Base-by-base conservation (phyloP, 108 stramenopile species). In the Nannochloropsis oceanica region DNA sequence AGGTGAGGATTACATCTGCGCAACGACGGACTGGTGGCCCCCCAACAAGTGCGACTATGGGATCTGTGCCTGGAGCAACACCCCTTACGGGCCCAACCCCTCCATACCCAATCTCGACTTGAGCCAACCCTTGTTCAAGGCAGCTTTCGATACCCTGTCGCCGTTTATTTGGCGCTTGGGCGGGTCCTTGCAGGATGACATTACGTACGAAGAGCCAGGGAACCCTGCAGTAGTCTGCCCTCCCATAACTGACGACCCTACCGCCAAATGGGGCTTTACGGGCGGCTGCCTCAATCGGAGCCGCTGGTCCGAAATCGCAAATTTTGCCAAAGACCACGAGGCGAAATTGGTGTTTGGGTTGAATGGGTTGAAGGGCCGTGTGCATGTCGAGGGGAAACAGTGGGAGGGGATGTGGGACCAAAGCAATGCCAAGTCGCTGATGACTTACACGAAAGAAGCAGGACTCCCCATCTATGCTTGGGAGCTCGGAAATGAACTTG, bases 1-100 rank as follows among this genome's bases (percentile, higher is more conserved):
- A 18, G 59, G 59, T 18, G 59, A 73, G 59, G 59, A 73, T 7
- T 82, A 82, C 44, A 82, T 82, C 22, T 82, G 81, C 44, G 44
- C 81, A n/a, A 82, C 81, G 24, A 42, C 44, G 22, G 81, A 82
- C 81, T 82, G 81, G 81, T 82, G 81, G 81, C 81, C 81, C 12
- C 42, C 44, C 44, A 82, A 20, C 44, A 82, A 82, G 24, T 82
- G 81, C 81, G 81, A 82, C 44, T 44, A 44, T 24, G 81, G 44
- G 44, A 11, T 22, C 24, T 42, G 81, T 22, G 43, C 42, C 42
- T 82, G 43, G 81, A 82, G 44, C 81, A 22, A 44, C 44, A 24
- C 81, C 22, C 44, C 59, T 7, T 73, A 18, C 43, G 81, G 44
- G 42, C 22, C 43, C 18, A 82, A 44, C 11, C 42, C 44, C 12